Evolutionary conservation across 371 early-diverging fungal genomes (phyloP).

Genomic region (Apophysomyces ossiformis): DNA sequence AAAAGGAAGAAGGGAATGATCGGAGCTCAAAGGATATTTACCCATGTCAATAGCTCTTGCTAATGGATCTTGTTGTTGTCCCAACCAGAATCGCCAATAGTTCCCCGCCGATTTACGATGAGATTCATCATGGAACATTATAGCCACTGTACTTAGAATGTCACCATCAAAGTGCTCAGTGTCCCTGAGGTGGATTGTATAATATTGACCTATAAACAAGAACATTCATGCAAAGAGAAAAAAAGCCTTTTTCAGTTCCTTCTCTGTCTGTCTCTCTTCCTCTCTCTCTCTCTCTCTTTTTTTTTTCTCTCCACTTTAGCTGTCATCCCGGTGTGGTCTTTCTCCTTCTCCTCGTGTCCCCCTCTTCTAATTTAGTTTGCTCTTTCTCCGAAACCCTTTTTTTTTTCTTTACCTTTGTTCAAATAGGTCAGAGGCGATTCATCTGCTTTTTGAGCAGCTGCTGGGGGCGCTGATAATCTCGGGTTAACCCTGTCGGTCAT

Average conservation of each 20-base stretch:
- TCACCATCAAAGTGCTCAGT: constrained; percentile 45
- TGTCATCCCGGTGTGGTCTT: neutral
- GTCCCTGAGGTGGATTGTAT: constrained; percentile 58
- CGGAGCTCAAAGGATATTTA: constrained; percentile 15
- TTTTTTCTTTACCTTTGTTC: constrained; percentile 51
- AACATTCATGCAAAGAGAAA: constrained; percentile 16
- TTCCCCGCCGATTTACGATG: constrained; percentile 71
- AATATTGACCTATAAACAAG: constrained; percentile 57
- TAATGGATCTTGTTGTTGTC: constrained; percentile 66
- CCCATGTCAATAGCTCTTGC: constrained; percentile 71
- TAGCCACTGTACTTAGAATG: constrained; percentile 62
- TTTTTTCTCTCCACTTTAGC: neutral
- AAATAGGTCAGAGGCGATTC: constrained; percentile 62
- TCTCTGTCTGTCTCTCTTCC: no score
- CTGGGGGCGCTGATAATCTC: constrained; percentile 41
- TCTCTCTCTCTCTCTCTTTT: no score
- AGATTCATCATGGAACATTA: constrained; percentile 78
- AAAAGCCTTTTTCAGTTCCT: neutral
- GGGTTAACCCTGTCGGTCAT: neutral
- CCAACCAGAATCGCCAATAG: constrained; percentile 81
- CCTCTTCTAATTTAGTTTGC: neutral
- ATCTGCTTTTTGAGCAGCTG: constrained; percentile 59
- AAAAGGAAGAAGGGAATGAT: neutral
- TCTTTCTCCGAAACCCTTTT: neutral
- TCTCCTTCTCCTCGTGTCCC: neutral